Conservation (phyloP, 495 filamentous ascomycete species). For the Penicillium odoratum region DNA sequence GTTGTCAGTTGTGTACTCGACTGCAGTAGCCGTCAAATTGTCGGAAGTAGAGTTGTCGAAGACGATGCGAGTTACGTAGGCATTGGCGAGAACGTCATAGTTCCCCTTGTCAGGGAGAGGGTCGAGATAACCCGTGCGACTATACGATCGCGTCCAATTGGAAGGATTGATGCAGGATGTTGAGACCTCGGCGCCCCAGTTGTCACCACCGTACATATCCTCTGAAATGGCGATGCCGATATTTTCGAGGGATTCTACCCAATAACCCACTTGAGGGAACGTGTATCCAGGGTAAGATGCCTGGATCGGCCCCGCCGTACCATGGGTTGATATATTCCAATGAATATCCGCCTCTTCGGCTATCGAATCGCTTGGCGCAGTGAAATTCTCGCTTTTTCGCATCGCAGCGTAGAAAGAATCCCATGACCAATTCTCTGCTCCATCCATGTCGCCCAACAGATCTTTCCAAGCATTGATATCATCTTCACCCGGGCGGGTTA, state of each 20-base stretch:
- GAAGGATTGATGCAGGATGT: constrained; percentile 35
- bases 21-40: constrained; percentile 29
- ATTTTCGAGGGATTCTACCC: constrained; percentile 22
- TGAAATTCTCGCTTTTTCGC: constrained; percentile 46
- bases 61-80: constrained; percentile 45
- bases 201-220: constrained; percentile 35
- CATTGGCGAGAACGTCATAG: constrained; percentile 45
- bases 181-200: constrained; percentile 32
- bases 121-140: constrained; percentile 40
- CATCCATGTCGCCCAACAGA: constrained; percentile 36
- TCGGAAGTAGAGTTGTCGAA: constrained; percentile 31
- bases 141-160: constrained; percentile 39
- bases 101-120: constrained; percentile 38
- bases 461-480: constrained; percentile 36
- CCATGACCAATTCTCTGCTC: constrained; percentile 36
- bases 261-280: constrained; percentile 34
- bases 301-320: constrained; percentile 44
- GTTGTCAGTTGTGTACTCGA: constrained; percentile 33
- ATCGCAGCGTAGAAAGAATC: constrained; percentile 35
- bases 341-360: constrained; percentile 39
- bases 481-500: constrained; percentile 34
- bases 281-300: constrained; percentile 50
- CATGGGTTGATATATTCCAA: constrained; percentile 37
- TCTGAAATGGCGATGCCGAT: constrained; percentile 28
- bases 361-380: constrained; percentile 33